A percentile compares a stretch with the other conserved stretches of the same genome.
Conservation (phyloP, 1,139 yeast genomes). For the Yamadazyma atmosphaerica region DNA sequence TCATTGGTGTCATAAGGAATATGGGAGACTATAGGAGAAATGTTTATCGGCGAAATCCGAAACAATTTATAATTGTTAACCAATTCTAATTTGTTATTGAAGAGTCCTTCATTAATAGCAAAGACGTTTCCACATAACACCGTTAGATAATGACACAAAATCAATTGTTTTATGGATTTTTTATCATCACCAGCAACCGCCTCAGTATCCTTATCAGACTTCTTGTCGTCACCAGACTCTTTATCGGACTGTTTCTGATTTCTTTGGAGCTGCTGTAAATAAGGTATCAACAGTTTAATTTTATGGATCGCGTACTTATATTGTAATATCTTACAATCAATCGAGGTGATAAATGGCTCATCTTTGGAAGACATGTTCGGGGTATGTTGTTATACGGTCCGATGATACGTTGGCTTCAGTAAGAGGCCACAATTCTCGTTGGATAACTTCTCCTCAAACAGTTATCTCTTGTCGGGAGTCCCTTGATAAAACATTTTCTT, state of each 20-base stretch:
- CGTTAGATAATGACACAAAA: slow-evolving; percentile 37
- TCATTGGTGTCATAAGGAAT: slow-evolving; percentile 44
- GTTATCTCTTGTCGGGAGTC: too few species aligned
- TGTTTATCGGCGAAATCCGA: slow-evolving; percentile 28
- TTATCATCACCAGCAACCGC: slow-evolving; percentile 2
- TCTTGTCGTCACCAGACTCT: too few species aligned
- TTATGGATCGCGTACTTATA: slow-evolving; percentile 41
- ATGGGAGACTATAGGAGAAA: slow-evolving; percentile 40
- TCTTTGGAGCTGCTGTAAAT: slow-evolving; percentile 15
- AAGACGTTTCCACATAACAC: slow-evolving; percentile 46
- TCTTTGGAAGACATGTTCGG: neutral
- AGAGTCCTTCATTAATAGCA: slow-evolving; percentile 49
- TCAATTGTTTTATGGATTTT: neutral
- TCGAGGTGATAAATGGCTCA: slow-evolving; percentile 9
- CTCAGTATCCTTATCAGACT: too few species aligned
- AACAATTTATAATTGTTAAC: slow-evolving; percentile 42
- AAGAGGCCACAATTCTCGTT: too few species aligned
- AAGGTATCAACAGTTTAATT: slow-evolving; percentile 23
- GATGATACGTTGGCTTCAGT: too few species aligned
- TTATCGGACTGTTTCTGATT: too few species aligned
- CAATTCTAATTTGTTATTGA: slow-evolving; percentile 42
- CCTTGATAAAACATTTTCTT: neutral
- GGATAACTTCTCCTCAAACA: too few species aligned
- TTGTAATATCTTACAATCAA: slow-evolving; percentile 40
- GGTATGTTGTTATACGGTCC: too few species aligned